A percentile compares a stretch with the other conserved stretches of the same genome.
These are phyloP conservation scores for Mycosphaerella sp. DNA, from an alignment of 2,329 filamentous ascomycete species.

Conservation along the genomic window DNA sequence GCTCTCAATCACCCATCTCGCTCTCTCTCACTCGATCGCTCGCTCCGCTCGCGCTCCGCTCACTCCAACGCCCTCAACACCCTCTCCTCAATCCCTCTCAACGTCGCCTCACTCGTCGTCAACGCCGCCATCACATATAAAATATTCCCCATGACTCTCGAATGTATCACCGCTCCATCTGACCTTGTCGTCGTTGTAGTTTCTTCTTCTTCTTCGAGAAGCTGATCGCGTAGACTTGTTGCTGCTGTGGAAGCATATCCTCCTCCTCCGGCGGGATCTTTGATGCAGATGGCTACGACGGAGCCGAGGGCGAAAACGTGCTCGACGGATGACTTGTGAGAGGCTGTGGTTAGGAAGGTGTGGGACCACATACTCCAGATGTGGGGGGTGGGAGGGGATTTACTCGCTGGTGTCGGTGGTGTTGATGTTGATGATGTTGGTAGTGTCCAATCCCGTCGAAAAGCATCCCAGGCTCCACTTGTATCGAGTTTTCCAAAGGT, in stretches of 20 bases:
- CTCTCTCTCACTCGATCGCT: too few species aligned
- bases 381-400: background rate
- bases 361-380: slow-evolving; percentile 67
- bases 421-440: background rate
- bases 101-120: slow-evolving; percentile 41
- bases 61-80: slow-evolving; percentile 22
- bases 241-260: slow-evolving; percentile 54
- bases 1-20: too few species aligned
- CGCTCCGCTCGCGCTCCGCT: background rate
- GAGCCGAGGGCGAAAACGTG: slow-evolving; percentile 68
- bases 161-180: slow-evolving; percentile 47
- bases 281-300: slow-evolving; percentile 60
- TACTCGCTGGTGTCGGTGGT: too few species aligned
- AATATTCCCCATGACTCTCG: slow-evolving; percentile 55
- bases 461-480: slow-evolving; percentile 51
- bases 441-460: slow-evolving; percentile 45
- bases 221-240: slow-evolving; percentile 45
- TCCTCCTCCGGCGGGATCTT: slow-evolving; percentile 40
- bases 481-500: slow-evolving; percentile 55
- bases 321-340: slow-evolving; percentile 50
- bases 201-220: slow-evolving; percentile 36
- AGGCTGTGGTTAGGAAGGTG: slow-evolving; percentile 54
- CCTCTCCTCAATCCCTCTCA: slow-evolving; percentile 38
- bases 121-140: slow-evolving; percentile 56
- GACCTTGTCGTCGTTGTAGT: background rate